phyloP scores from a whole-genome alignment of 805 yeast species.

The Candida pseudoglaebosa region DNA sequence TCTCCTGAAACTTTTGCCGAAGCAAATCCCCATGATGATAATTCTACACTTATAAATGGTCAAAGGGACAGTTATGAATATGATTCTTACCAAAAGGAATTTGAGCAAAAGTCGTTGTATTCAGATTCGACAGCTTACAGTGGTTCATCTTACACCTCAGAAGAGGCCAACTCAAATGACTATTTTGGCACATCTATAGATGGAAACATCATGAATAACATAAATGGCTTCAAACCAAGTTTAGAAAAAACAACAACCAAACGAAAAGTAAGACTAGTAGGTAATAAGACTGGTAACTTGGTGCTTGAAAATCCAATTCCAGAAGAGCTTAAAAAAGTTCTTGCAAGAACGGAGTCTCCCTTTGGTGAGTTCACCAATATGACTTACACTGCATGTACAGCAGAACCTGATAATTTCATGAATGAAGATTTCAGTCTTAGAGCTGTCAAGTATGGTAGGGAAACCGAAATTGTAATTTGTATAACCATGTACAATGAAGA shows the following conservation, averaged over 20 bases:
- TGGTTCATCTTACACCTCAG: constrained; percentile 26
- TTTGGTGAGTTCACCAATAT: constrained; percentile 91
- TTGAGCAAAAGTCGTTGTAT: constrained; percentile 32
- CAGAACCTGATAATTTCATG: constrained; percentile 84
- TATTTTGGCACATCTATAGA: constrained; percentile 46
- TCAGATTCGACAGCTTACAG: constrained; percentile 33
- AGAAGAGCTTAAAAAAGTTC: constrained; percentile 73
- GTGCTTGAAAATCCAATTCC: constrained; percentile 95
- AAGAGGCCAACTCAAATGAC: constrained; percentile 24
- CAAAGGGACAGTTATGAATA: constrained; percentile 24
- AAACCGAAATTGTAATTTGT: constrained; percentile 87
- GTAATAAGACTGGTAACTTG: constrained; percentile 66
- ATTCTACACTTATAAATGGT: constrained; percentile 29
- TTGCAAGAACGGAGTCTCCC: constrained; percentile 73
- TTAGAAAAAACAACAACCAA: constrained; percentile 66
- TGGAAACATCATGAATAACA: constrained; percentile 44
- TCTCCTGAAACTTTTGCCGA: constrained; percentile 62
- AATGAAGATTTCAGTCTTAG: constrained; percentile 80
- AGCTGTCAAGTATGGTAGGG: constrained; percentile 82
- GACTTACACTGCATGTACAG: constrained; percentile 96
- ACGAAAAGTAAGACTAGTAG: constrained; percentile 68
- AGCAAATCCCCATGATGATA: constrained; percentile 38
- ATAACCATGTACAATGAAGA: constrained; percentile 98
- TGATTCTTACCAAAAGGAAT: constrained; percentile 30
- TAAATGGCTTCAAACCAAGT: constrained; percentile 45